Conservation (phyloP, 306 rosid genomes). For the Betula pendula region DNA sequence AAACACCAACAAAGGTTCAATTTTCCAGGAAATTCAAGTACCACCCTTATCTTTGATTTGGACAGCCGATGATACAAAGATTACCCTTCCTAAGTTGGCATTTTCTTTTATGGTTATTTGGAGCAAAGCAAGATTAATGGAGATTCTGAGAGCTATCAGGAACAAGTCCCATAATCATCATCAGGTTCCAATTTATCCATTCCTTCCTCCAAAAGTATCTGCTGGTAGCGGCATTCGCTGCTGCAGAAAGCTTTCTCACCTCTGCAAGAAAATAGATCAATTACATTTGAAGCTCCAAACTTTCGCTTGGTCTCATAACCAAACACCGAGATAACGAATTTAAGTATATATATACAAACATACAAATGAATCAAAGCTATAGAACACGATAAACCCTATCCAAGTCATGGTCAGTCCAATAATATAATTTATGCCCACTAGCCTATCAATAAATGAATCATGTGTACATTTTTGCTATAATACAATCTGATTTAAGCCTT, state of each 20-base stretch:
- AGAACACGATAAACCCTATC: background rate
- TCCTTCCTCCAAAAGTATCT: slow-evolving; percentile 67
- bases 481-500: background rate
- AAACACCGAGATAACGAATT: background rate
- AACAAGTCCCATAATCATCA: slow-evolving; percentile 26
- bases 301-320: background rate
- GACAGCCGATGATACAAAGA: background rate
- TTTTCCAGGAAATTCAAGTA: slow-evolving; percentile 30
- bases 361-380: background rate
- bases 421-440: background rate
- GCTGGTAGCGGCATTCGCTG: slow-evolving; percentile 73
- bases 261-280: slow-evolving; percentile 44
- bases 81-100: background rate
- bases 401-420: background rate
- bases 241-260: slow-evolving; percentile 98
- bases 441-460: background rate
- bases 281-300: background rate
- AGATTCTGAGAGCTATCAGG: background rate
- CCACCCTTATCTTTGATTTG: slow-evolving; percentile 7
- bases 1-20: slow-evolving; percentile 3
- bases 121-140: slow-evolving; percentile 3
- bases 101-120: slow-evolving; percentile 2
- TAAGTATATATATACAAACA: background rate
- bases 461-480: background rate
- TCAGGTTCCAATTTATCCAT: slow-evolving; percentile 37